Percentiles rank a stretch among this genome's conserved stretches.
Conservation (phyloP, 352 stramenopile genomes). For the Pythium apleroticum region DNA sequence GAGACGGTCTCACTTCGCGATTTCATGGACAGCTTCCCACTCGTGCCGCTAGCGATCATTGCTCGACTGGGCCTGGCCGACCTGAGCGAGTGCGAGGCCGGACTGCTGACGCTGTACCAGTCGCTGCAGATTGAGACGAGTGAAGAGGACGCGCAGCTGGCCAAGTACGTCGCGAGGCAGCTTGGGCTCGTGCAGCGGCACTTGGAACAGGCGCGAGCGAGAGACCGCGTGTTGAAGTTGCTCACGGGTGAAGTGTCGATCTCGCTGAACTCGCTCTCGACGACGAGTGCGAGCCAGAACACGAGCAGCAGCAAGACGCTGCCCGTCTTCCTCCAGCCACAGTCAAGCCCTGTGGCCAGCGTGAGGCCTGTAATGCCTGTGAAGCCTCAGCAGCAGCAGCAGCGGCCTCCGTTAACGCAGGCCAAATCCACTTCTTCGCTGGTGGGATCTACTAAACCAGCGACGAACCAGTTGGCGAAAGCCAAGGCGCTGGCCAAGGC, state of each 20-base stretch:
- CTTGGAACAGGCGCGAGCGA: slow-evolving; percentile 47
- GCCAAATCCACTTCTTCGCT: slow-evolving; percentile 13
- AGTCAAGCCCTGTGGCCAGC: not conserved
- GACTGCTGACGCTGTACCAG: slow-evolving; percentile 36
- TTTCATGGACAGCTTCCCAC: slow-evolving; percentile 67
- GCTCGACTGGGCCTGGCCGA: slow-evolving; percentile 41
- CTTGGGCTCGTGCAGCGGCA: slow-evolving; percentile 53
- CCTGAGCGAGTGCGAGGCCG: slow-evolving; percentile 43
- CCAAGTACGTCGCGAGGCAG: slow-evolving; percentile 57
- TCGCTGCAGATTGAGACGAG: slow-evolving; percentile 36
- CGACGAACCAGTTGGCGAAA: slow-evolving; percentile 15
- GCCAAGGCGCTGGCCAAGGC: slow-evolving; percentile 20
- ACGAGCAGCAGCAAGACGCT: slow-evolving; percentile 12
- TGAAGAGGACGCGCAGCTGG: slow-evolving; percentile 46
- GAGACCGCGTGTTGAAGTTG: slow-evolving; percentile 53
- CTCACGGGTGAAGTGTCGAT: slow-evolving; percentile 19
- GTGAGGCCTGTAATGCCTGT: not conserved
- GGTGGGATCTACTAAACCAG: not conserved
- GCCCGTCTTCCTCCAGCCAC: slow-evolving; percentile 25
- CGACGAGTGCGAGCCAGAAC: not conserved
- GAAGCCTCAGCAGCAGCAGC: not conserved
- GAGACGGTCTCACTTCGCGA: slow-evolving; percentile 32
- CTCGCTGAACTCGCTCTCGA: not conserved
- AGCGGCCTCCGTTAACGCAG: not conserved
- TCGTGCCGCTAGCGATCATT: slow-evolving; percentile 60